Evolutionary conservation across 495 filamentous ascomycete species (phyloP).

Genomic region (Aspergillus coremiiformis): DNA sequence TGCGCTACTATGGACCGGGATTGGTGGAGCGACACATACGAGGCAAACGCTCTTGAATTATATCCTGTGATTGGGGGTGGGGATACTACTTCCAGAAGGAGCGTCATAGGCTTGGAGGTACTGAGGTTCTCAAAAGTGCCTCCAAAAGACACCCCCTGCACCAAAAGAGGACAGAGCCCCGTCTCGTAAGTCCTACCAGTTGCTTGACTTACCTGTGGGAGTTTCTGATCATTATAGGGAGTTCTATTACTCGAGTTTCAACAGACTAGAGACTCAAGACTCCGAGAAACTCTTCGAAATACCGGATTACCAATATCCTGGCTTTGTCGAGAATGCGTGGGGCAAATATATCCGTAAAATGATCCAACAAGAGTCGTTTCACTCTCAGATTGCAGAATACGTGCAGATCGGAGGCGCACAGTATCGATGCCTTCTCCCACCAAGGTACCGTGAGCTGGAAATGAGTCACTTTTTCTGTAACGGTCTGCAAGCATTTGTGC

Average conservation of each 20-base stretch:
- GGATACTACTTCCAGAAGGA: constrained; percentile 4
- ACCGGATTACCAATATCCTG: constrained; percentile 5
- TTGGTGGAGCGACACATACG: not conserved
- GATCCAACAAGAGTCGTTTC: not conserved
- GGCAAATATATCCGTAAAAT: constrained; percentile 3
- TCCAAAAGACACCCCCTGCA: not conserved
- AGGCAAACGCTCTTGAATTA: not conserved
- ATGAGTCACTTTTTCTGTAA: constrained; percentile 4
- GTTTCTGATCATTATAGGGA: not conserved
- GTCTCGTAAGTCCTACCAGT: not conserved
- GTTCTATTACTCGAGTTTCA: not conserved
- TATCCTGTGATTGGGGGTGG: constrained; percentile 11
- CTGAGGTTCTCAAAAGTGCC: not conserved
- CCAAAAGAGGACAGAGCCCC: not conserved
- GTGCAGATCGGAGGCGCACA: not conserved
- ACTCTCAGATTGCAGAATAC: not conserved
- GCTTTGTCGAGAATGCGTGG: constrained; percentile 10
- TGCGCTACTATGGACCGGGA: not conserved
- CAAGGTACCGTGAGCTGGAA: constrained; percentile 5
- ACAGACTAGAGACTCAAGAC: not conserved
- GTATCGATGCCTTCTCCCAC: constrained; percentile 7
- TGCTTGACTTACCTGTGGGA: not conserved
- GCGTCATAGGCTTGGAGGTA: constrained; percentile 2
- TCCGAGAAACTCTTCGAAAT: constrained; percentile 3
- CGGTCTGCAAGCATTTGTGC: constrained; percentile 8